phyloP scores from a whole-genome alignment of 371 early-diverging fungal species.

The Blakeslea trispora region DNA sequence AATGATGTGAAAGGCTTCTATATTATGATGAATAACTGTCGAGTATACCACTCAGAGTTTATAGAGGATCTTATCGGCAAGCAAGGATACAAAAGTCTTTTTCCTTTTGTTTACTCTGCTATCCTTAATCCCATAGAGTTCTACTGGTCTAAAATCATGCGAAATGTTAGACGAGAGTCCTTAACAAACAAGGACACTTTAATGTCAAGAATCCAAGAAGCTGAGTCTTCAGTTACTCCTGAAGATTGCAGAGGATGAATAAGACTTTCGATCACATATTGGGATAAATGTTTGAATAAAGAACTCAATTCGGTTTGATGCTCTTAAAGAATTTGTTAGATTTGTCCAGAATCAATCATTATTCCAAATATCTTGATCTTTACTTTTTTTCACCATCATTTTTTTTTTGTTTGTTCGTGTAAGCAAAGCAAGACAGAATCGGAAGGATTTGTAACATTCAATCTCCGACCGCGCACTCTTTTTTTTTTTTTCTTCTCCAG shows the following conservation, averaged over 20 bases:
- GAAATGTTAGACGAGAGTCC: constrained; percentile 13
- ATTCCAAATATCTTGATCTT: too few species aligned
- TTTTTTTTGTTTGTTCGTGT: too few species aligned
- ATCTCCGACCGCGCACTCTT: too few species aligned
- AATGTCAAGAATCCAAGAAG: constrained; percentile 11
- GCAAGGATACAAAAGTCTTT: constrained; percentile 16
- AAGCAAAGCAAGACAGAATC: too few species aligned
- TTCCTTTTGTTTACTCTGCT: constrained; percentile 16
- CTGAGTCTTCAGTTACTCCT: constrained; percentile 8
- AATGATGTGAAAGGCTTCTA: constrained; percentile 11
- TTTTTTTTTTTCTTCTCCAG: too few species aligned
- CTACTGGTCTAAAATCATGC: constrained; percentile 18
- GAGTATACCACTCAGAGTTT: constrained; percentile 5
- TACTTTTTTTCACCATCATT: too few species aligned
- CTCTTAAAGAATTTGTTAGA: too few species aligned
- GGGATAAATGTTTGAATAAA: constrained; percentile 12
- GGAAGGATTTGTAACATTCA: neutral
- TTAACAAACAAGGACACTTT: constrained; percentile 6
- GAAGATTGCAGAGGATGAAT: constrained; percentile 12
- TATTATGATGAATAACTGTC: constrained; percentile 12
- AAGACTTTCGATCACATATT: constrained; percentile 10
- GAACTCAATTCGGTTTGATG: too few species aligned
- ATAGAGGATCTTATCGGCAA: constrained; percentile 11
- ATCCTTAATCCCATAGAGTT: constrained; percentile 18
- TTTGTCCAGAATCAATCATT: too few species aligned